Evolutionary conservation across 2,329 filamentous ascomycete genomes (phyloP), one percentile per base, ranked within the genome.

Genomic region (Penicillium sp.): DNA sequence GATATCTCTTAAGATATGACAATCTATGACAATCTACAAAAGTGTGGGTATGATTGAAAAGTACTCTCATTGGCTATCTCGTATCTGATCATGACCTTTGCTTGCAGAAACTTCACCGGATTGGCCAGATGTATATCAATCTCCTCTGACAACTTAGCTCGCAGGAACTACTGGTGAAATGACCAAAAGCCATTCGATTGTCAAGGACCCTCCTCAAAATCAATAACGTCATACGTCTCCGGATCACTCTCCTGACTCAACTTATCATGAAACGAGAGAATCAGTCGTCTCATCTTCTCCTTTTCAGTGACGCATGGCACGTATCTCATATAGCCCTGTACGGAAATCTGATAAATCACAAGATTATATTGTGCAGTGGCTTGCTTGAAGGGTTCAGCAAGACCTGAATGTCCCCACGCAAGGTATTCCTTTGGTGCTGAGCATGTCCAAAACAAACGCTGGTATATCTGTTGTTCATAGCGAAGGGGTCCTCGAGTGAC

Each of bases 401-500:
- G 26, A 12, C 3, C 26, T 30, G 24, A 3, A 19, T 50, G 17
- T 3, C 9, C 10, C 45, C 45, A 50, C 45, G 19, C 3, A 1
- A 26, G 45, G 7, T 50, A 17, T 9, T 19, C 17, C 4, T 33
- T 26, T n/a, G 26, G 2, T 19, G 4, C 8, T 19, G 45, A 50
- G 26, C 13, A 28, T 30, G 45, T 8, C 45, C 45, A 50, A 26
- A 33, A 50, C 3, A 33, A 26, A 12, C 45, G 45, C 15, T 50
- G 26, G 26, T 19, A 50, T 26, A n/a, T 50, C 17, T 49, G 45
- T 30, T 9, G 45, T 30, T n/a, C 45, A 12, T 30, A 50, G 15
- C 45, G 26, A 30, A 50, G 45, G 28, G 45, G 45, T 30, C 45
- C 45, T 30, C 45, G 26, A 7, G 45, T 50, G 7, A 50, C 45